Evolutionary conservation across 2,329 filamentous ascomycete genomes (phyloP).

Genomic region (Diaporthe ilicicola): DNA sequence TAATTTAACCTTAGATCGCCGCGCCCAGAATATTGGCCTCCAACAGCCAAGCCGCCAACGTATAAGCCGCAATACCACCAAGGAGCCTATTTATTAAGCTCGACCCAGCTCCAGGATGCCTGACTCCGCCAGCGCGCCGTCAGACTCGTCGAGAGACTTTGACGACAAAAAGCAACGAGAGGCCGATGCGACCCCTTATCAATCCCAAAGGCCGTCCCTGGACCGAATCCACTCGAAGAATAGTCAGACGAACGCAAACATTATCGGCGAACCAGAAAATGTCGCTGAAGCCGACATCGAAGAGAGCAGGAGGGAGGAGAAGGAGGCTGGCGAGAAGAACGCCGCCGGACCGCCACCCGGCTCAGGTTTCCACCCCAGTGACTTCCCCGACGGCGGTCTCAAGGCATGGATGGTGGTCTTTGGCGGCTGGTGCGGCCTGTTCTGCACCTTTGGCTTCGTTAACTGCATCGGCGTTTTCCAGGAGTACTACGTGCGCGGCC

Average conservation of each 20-base stretch:
- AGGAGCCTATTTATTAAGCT: background rate
- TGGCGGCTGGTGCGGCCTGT: conserved; percentile 46
- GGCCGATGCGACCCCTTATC: conserved; percentile 18
- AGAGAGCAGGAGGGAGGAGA: conserved; percentile 40
- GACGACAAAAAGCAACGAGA: conserved; percentile 13
- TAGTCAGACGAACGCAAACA: conserved; percentile 46
- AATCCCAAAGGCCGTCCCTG: conserved; percentile 33
- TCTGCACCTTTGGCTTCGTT: conserved; percentile 49
- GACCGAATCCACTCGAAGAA: conserved; percentile 44
- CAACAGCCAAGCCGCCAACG: background rate
- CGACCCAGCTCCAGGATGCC: background rate
- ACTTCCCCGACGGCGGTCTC: conserved; percentile 61
- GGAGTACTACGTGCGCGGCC: conserved; percentile 60
- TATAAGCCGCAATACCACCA: background rate
- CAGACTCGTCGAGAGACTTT: conserved; percentile 30
- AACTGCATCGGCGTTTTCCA: conserved; percentile 64
- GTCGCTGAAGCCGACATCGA: conserved; percentile 43
- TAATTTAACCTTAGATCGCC: background rate
- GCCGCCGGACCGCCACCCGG: conserved; percentile 37
- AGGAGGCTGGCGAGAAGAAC: conserved; percentile 29
- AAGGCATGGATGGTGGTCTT: conserved; percentile 60
- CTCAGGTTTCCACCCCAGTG: conserved; percentile 46
- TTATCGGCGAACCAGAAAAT: conserved; percentile 43
- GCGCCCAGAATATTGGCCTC: background rate
- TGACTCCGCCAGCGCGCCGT: conserved; percentile 9